Evolutionary conservation across 306 rosid genomes (phyloP).

Genomic region (Hippophae gyantsensis): DNA sequence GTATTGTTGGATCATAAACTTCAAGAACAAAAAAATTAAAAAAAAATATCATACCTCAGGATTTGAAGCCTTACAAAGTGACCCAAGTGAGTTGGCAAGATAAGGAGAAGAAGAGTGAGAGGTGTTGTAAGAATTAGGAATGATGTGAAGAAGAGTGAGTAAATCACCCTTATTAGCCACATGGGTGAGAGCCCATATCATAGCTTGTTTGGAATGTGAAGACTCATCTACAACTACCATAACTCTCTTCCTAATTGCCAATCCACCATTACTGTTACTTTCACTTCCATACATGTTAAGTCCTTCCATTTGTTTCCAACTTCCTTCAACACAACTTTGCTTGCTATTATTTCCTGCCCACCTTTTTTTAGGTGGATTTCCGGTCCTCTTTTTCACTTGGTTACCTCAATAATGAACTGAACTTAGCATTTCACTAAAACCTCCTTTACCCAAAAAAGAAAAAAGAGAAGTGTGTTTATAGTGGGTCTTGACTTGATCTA

Average conservation of each 20-base stretch:
- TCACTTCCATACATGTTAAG: constrained; percentile 38
- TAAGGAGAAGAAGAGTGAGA: constrained; percentile 41
- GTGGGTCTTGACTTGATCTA: background rate
- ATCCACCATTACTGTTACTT: constrained; percentile 28
- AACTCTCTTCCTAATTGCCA: constrained; percentile 61
- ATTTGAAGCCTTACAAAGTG: constrained; percentile 76
- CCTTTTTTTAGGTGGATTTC: constrained; percentile 52
- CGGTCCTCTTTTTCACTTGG: constrained; percentile 53
- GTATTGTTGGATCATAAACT: background rate
- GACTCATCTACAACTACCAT: constrained; percentile 82
- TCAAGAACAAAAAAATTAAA: background rate
- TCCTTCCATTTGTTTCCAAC: constrained; percentile 50
- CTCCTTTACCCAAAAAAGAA: constrained; percentile 3
- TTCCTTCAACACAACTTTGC: constrained; percentile 17
- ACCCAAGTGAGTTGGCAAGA: constrained; percentile 66
- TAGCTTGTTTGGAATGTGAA: constrained; percentile 73
- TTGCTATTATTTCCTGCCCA: constrained; percentile 38
- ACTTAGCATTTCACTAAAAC: constrained; percentile 35
- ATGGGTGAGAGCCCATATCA: constrained; percentile 91
- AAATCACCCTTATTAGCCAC: constrained; percentile 60
- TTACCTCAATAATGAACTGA: constrained; percentile 52
- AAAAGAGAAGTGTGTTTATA: background rate
- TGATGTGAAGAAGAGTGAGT: constrained; percentile 19
- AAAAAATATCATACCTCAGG: constrained; percentile 55
- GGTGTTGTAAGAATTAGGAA: constrained; percentile 27